Evolutionary conservation across 75 land plant genomes (phyloP), one percentile per base, ranked within the genome.

Genomic region (Ceratopteris richardii): DNA sequence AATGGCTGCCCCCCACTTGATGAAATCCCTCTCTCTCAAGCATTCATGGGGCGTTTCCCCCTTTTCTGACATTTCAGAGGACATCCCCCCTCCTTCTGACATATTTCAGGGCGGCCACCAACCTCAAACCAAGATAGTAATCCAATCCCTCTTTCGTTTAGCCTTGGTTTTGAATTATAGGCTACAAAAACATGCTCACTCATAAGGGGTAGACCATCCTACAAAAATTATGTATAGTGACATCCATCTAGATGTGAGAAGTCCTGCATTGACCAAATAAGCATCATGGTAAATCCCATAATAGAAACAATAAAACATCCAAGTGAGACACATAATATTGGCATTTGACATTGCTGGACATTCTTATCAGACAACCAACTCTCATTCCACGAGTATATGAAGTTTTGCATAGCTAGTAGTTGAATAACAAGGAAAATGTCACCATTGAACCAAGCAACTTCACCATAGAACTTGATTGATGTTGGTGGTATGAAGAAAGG

Each of bases 131-230:
- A 71, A 17, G 14, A 66, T 20, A 27, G 74, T 71, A 11, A 71
- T 26, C 69, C 69, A 65, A 7, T 66, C 12, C 56, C 61, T 37
- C 46, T 71, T 41, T 71, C 74, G 29, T 31, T 58, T 36, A 22
- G 55, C 26, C 63, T 36, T 29, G 71, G 62, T 22, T 39, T 58
- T 0, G 62, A 58, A 37, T 65, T 71, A 39, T 71, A 71, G 18
- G 52, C 18, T 66, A 43, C 70, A 48, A 71, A 46, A 18, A 1
- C 11, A 13, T 70, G 74, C 29, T 71, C 74, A 47, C 95, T 89
- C 66, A 85, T 75, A 39, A 89, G n/a, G 77, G 21, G 95, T 86
- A 75, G 83, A 89, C 95, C 95, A 89, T 52, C 95, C 88, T 36
- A 89, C 83, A 62, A 80, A 89, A n/a, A 82, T 76, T 60, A 78